Conservation (phyloP, 2,329 filamentous ascomycete species). For the Septoria petroselini region DNA sequence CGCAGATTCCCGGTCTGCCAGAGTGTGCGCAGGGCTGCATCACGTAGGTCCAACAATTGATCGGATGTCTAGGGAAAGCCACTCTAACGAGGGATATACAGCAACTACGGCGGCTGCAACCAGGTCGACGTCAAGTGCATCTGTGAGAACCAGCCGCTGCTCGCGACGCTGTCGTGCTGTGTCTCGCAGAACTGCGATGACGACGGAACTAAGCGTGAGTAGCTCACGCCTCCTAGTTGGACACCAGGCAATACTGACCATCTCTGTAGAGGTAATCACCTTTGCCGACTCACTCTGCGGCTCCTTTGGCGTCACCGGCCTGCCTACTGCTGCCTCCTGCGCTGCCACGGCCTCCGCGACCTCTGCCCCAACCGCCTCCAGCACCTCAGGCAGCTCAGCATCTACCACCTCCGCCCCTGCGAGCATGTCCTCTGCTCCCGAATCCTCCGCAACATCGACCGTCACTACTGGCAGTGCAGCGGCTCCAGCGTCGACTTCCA, state of each 20-base stretch:
- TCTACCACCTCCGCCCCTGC: slow-evolving; percentile 1
- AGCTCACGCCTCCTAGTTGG: neutral
- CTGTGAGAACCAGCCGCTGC: slow-evolving; percentile 40
- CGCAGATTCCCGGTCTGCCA: slow-evolving; percentile 29
- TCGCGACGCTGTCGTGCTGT: slow-evolving; percentile 43
- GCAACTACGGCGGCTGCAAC: slow-evolving; percentile 39
- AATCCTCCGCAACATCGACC: too few species aligned
- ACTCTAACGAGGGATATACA: too few species aligned
- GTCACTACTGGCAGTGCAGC: too few species aligned
- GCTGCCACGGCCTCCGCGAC: slow-evolving; percentile 25
- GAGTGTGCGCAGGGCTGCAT: slow-evolving; percentile 39
- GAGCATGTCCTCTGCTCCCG: neutral
- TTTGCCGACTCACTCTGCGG: slow-evolving; percentile 45
- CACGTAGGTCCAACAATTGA: slow-evolving; percentile 18
- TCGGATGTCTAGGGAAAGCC: too few species aligned
- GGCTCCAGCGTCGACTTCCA: neutral
- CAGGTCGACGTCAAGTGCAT: slow-evolving; percentile 44
- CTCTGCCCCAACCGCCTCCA: slow-evolving; percentile 12
- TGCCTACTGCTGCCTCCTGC: slow-evolving; percentile 43
- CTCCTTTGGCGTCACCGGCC: slow-evolving; percentile 38
- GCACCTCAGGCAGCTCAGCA: slow-evolving; percentile 7
- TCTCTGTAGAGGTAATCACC: slow-evolving; percentile 40
- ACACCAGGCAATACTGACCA: neutral
- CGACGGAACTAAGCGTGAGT: neutral
- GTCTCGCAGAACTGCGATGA: slow-evolving; percentile 38